Evolutionary conservation across 2,329 filamentous ascomycete species (phyloP), one percentile per base, ranked within the genome.

Genomic region (Lanzia echinophila): DNA sequence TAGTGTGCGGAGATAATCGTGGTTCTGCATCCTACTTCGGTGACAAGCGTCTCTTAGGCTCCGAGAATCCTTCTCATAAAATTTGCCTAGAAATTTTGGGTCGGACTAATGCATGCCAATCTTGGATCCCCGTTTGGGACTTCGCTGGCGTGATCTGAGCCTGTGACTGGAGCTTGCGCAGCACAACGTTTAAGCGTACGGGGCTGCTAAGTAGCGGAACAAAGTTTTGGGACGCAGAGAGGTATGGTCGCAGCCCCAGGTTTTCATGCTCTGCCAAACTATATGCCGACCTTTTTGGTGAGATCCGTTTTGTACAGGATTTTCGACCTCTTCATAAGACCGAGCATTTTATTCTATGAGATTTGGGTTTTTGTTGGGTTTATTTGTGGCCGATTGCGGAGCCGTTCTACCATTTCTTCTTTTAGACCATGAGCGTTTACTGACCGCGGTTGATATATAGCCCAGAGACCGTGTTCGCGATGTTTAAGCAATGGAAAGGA

Each of bases 401-500:
- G 3, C 20, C 6, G 10, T 20, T 41, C 10, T 19, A 10, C n/a
- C 10, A 15, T 41, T 41, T 10, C 19, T 20, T 13, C 17, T 5
- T 22, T 22, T 43, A 20, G 10, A n/a, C 44, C 22, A 28, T 44
- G 34, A 44, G 34, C 19, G 28, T 44, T 48, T 57, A 55, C 59
- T 65, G 53, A 65, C 56, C 51, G n/a, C 3, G 19, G 22, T 24
- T 13, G 33, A 41, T 44, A 36, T 59, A 65, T 66, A 86, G 83
- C 87, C 48, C 85, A 89, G 69, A 79, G 88, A 54, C 88, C 88
- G 28, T 94, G 88, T 67, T 84, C 85, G 28, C 80, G 88, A 66
- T 94, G 88, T 67, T 73, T 87, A 33, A 82, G 82, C 63, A 89
- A 88, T 65, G 86, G 87, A 56, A 94, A 92, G 64, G 77, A 92